Evolutionary conservation across 768 basidiomycete species (phyloP).

Genomic region (Kwoniella sp.): DNA sequence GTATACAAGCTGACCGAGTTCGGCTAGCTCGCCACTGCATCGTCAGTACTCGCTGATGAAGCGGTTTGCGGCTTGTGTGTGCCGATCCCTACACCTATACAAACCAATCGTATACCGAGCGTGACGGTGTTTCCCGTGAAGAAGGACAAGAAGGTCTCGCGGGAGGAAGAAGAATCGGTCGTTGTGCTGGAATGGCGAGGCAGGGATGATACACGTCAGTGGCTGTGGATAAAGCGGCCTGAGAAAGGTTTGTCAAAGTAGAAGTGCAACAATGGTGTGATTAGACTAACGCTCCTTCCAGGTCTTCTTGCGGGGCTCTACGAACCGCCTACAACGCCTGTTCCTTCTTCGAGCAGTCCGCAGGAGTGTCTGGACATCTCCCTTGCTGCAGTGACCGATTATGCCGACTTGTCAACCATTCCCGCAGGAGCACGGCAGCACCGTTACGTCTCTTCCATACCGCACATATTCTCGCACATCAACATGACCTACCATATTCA

Average conservation of each 20-base stretch:
- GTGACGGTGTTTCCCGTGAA: slow-evolving; percentile 87
- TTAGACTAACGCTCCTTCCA: slow-evolving; percentile 45
- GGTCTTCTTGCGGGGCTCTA: slow-evolving; percentile 85
- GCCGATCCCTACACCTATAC: slow-evolving; percentile 21
- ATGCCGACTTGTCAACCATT: background rate
- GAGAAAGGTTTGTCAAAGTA: slow-evolving; percentile 60
- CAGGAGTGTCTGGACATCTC: slow-evolving; percentile 1
- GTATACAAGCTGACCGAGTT: too few species aligned
- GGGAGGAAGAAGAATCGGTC: slow-evolving; percentile 79
- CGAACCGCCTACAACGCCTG: slow-evolving; percentile 62
- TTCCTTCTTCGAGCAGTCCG: background rate
- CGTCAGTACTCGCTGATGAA: background rate
- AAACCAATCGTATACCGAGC: slow-evolving; percentile 20
- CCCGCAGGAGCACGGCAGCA: background rate
- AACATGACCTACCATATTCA: slow-evolving; percentile 63
- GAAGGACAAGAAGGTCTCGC: slow-evolving; percentile 69
- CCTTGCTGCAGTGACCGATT: background rate
- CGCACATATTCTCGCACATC: slow-evolving; percentile 87
- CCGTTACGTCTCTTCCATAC: slow-evolving; percentile 49
- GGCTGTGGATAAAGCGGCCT: slow-evolving; percentile 73
- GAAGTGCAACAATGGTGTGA: background rate
- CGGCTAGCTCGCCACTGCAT: too few species aligned
- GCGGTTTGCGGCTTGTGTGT: slow-evolving; percentile 32
- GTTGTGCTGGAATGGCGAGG: slow-evolving; percentile 74
- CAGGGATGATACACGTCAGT: slow-evolving; percentile 48